phyloP scores from a whole-genome alignment of 345 rosid species.

The Lepidium africanum region DNA sequence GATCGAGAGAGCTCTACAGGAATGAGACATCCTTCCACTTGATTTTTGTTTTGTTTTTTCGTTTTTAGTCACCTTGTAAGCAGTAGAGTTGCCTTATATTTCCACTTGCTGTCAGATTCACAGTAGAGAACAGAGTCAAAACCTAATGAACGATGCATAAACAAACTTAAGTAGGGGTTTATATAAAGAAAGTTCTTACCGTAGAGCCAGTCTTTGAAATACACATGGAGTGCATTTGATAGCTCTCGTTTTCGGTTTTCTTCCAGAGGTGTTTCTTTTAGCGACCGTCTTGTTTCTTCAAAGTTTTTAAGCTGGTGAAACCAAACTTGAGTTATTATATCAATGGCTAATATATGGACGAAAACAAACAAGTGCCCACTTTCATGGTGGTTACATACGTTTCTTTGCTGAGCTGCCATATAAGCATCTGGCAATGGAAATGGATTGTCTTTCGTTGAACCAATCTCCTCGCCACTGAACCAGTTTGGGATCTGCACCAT shows the following conservation, averaged over 20 bases:
- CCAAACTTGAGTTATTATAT: background rate
- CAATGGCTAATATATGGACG: background rate
- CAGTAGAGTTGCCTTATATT: constrained; percentile 99
- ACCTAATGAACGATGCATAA: background rate
- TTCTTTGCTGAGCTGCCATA: constrained; percentile 66
- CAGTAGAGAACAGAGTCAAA: background rate
- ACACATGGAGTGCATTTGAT: constrained; percentile 77
- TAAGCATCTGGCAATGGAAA: constrained; percentile 76
- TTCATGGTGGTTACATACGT: constrained; percentile 39
- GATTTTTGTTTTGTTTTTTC: background rate
- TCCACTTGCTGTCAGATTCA: constrained; percentile 64
- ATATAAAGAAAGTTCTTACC: constrained; percentile 37
- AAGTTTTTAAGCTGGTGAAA: constrained; percentile 60
- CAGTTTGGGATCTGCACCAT: constrained; percentile 79
- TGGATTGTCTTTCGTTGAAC: constrained; percentile 78
- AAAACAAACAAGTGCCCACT: background rate
- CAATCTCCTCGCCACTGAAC: constrained; percentile 63
- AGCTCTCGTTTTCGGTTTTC: constrained; percentile 84
- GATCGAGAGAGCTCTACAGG: constrained; percentile 20
- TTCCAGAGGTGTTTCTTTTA: constrained; percentile 76
- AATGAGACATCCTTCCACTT: constrained; percentile 9
- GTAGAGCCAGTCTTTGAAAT: constrained; percentile 96
- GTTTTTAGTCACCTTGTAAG: constrained; percentile 75
- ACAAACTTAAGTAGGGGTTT: background rate
- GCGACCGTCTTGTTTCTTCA: constrained; percentile 60